phyloP scores from a whole-genome alignment of 225 moss, liverwort and hornwort species.

The Marchantia paleacea region DNA sequence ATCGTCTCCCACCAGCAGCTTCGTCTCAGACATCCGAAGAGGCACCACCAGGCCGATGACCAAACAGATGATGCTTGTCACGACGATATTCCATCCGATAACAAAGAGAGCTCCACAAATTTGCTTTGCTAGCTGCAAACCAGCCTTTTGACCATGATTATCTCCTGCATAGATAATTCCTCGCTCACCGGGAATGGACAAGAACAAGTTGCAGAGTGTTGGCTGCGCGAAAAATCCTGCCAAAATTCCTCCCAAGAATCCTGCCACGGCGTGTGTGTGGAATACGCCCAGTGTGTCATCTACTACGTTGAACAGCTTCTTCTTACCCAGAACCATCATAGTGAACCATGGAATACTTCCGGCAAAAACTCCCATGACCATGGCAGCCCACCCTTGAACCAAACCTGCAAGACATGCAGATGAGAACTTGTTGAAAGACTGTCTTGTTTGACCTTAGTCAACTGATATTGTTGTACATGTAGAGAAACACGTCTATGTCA shows the following conservation, averaged over 20 bases:
- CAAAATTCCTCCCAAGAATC: slow-evolving; percentile 16
- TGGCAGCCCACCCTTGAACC: slow-evolving; percentile 47
- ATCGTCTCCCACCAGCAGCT: slow-evolving; percentile 38
- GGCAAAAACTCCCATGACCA: slow-evolving; percentile 32
- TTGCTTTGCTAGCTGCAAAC: slow-evolving; percentile 19
- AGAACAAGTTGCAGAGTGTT: slow-evolving; percentile 13
- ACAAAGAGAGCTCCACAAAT: slow-evolving; percentile 19
- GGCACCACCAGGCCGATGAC: slow-evolving; percentile 7
- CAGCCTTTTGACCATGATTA: not conserved
- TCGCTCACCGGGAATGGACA: not conserved
- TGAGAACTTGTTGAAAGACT: no score
- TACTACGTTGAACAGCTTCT: not conserved
- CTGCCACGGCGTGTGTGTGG: slow-evolving; percentile 29
- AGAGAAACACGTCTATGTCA: no score
- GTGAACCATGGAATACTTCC: slow-evolving; percentile 47
- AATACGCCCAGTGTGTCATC: slow-evolving; percentile 27
- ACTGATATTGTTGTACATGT: no score
- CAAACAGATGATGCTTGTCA: slow-evolving; percentile 22
- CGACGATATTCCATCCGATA: slow-evolving; percentile 23
- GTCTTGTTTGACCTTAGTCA: no score
- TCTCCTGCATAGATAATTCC: slow-evolving; percentile 14
- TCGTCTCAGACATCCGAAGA: slow-evolving; percentile 22
- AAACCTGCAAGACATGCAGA: slow-evolving; percentile 28
- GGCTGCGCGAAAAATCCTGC: slow-evolving; percentile 21
- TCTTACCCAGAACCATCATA: slow-evolving; percentile 42